Base-by-base conservation (phyloP, 352 stramenopile genomes). In the Globisporangium viniferum region DNA sequence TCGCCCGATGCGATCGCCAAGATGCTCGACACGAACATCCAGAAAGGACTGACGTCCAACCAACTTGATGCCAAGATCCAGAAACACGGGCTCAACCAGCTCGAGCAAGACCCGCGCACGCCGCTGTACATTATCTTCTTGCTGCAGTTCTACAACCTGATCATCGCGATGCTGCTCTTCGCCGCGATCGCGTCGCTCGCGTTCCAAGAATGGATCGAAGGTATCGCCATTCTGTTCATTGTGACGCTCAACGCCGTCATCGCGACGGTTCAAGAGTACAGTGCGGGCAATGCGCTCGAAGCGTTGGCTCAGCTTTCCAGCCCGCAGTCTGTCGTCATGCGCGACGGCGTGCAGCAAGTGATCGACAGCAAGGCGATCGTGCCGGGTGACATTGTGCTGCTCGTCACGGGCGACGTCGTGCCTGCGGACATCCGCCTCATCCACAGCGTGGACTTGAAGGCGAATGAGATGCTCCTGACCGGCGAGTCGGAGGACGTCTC, bases 381-480 rank as follows among this genome's bases (percentile, higher is more conserved):
- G 2, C 84, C 83, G 0, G 95, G 93, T 14, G 87, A 94, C 65
- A 70, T 97, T 35, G 86, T 98, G n/a, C 77, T 94, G 46, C 86
- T 98, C 7, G 81, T 86, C 41, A 97, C 92, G 10, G 96, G 96
- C 22, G 96, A 98, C 67, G 92, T 98, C 59, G 91, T 99, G 22
- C 92, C 94, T 0, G 84, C 91, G 0, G 96, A 99, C 70, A 88
- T 97, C 14, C 77, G 94, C 7, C 76, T 98, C 12, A 75, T 97
- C 20, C 80, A 94, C 22, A 97, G 92, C 53, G 86, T 88, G 5
- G 77, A 92, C 36, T 69, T 94, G 20, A 92, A 95, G 62, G 86
- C 96, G 44, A 97, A 99, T 69, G 95, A 99, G 74, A 98, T 95
- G 71, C 86, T 93, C 71, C 80, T 99, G 0, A 98, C 96, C 18